phyloP scores from a whole-genome alignment of 441 rosid genomes.

The Kokia cookei region DNA sequence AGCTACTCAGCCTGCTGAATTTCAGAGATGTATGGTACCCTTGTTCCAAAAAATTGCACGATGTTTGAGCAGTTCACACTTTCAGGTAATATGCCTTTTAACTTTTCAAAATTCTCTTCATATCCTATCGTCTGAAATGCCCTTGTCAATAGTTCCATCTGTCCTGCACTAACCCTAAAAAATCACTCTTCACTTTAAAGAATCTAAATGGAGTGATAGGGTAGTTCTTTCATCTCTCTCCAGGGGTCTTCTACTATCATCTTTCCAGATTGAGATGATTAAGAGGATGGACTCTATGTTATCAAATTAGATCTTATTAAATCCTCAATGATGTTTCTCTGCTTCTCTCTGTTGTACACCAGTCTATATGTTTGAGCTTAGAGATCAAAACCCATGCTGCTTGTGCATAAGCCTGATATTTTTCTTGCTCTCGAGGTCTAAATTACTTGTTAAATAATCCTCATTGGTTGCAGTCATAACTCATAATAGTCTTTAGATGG shows the following conservation, averaged over 20 bases:
- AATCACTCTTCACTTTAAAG: neutral
- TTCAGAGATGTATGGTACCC: conserved; percentile 75
- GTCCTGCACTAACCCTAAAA: neutral
- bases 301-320: neutral
- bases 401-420: neutral
- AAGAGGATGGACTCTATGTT: neutral
- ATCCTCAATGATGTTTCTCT: neutral
- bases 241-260: neutral
- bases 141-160: neutral
- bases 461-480: neutral
- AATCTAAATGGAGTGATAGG: neutral
- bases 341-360: neutral
- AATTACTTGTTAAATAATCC: neutral
- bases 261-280: neutral
- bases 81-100: conserved; percentile 47
- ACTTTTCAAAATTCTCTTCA: neutral
- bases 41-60: conserved; percentile 61
- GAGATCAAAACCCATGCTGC: neutral
- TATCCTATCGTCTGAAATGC: neutral
- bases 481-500: neutral
- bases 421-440: neutral
- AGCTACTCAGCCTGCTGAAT: conserved; percentile 67
- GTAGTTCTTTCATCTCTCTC: neutral
- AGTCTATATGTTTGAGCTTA: neutral
- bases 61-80: conserved; percentile 77